phyloP scores from a whole-genome alignment of 306 rosid species.

The Cicer chorassanicum region DNA sequence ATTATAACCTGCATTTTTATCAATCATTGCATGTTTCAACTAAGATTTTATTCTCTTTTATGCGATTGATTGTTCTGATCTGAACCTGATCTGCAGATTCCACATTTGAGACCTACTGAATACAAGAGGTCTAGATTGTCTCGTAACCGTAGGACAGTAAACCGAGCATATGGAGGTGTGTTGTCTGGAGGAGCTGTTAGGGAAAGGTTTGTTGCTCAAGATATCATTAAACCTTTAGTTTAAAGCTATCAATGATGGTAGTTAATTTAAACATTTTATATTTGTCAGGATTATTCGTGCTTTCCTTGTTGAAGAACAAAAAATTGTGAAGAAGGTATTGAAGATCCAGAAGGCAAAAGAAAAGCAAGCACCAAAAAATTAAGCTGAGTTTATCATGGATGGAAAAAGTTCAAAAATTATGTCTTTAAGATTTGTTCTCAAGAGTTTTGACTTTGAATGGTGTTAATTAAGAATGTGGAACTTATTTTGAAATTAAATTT shows the following conservation, averaged over 20 bases:
- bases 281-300: conserved; percentile 75
- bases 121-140: conserved; percentile 82
- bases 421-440: conserved; percentile 40
- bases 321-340: conserved; percentile 92
- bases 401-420: background rate
- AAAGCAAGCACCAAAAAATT: conserved; percentile 65
- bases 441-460: conserved; percentile 63
- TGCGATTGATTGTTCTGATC: conserved; percentile 20
- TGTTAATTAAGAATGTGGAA: conserved; percentile 47
- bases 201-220: conserved; percentile 60
- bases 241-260: too few relatives aligned
- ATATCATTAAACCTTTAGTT: background rate
- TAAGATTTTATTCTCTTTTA: background rate
- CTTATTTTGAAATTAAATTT: conserved; percentile 41
- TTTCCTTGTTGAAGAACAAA: conserved; percentile 88
- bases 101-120: conserved; percentile 87
- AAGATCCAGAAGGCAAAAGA: conserved; percentile 93
- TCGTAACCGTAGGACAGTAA: conserved; percentile 82
- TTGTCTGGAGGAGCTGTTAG: conserved; percentile 84
- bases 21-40: background rate
- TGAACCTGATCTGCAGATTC: conserved; percentile 58
- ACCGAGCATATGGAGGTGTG: conserved; percentile 85
- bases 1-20: too few relatives aligned
- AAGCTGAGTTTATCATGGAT: conserved; percentile 34
- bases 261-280: background rate